Conservation (phyloP, 768 basidiomycete genomes). For the Leccinellum luteum region DNA sequence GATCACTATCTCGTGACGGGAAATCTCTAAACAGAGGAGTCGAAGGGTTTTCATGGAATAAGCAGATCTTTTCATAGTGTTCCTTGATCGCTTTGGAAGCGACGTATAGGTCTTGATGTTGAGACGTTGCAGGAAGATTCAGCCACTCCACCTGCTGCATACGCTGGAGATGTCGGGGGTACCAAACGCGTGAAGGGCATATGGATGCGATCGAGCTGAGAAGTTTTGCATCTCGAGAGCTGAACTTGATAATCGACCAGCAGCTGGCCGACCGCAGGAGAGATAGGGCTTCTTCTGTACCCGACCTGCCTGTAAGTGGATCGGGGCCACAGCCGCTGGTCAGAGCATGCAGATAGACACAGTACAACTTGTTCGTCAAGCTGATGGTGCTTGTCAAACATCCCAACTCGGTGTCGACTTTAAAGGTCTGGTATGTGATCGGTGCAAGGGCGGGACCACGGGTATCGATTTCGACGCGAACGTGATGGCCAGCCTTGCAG, state of each 20-base stretch:
- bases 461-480: slow-evolving; percentile 5
- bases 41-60: slow-evolving; percentile 4
- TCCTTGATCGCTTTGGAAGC: slow-evolving; percentile 26
- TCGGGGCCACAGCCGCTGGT: slow-evolving; percentile 40
- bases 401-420: slow-evolving; percentile 30
- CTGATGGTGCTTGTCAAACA: slow-evolving; percentile 24
- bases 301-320: slow-evolving; percentile 43
- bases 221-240: slow-evolving; percentile 25
- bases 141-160: slow-evolving; percentile 41
- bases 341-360: slow-evolving; percentile 43
- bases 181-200: slow-evolving; percentile 25
- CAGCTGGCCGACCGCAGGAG: slow-evolving; percentile 37
- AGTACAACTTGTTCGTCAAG: slow-evolving; percentile 31
- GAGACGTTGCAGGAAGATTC: slow-evolving; percentile 21
- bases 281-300: slow-evolving; percentile 42
- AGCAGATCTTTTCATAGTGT: slow-evolving; percentile 12
- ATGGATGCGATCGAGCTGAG: slow-evolving; percentile 33
- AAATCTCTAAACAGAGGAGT: not conserved
- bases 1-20: not conserved
- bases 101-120: slow-evolving; percentile 26
- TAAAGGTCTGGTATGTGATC: slow-evolving; percentile 27
- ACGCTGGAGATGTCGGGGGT: slow-evolving; percentile 23
- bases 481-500: slow-evolving; percentile 5
- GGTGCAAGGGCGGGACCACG: not conserved
- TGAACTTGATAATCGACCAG: slow-evolving; percentile 38